A percentile compares a stretch with the other conserved stretches of the same genome.
Evolutionary conservation across 106 monocot genomes (phyloP).

Genomic region (Apostasia shenzhenica): DNA sequence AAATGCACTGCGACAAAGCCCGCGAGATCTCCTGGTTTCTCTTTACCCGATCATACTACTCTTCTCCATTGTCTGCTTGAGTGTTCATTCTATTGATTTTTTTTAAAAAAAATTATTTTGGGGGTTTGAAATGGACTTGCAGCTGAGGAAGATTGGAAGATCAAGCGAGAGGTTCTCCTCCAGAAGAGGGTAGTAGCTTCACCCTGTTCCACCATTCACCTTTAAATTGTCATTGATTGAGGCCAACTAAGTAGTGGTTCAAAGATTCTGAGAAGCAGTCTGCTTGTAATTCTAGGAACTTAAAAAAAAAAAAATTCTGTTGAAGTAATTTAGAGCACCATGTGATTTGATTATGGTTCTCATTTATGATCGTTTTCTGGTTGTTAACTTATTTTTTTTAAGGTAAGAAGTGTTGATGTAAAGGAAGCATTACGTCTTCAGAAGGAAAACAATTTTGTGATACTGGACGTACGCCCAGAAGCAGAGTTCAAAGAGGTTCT

Average conservation of each 20-base stretch:
- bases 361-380: background rate
- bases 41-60: background rate
- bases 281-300: background rate
- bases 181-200: conserved; percentile 58
- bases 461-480: conserved; percentile 88
- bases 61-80: background rate
- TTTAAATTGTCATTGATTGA: no score
- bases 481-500: conserved; percentile 85
- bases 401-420: conserved; percentile 89
- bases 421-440: conserved; percentile 96
- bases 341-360: background rate
- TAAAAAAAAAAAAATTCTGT: background rate
- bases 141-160: conserved; percentile 92
- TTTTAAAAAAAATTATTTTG: background rate
- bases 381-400: conserved; percentile 2
- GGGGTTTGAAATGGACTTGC: background rate
- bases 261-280: no score
- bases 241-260: no score
- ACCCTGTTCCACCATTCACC: background rate
- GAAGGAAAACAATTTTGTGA: conserved; percentile 86
- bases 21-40: conserved; percentile 62
- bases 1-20: conserved; percentile 59
- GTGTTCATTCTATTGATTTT: background rate
- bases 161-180: conserved; percentile 62
- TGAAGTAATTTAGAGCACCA: background rate